Percentiles rank a stretch among this genome's conserved stretches.
Conservation (phyloP, 192 early-diverging fungal species). For the Podila epigama region DNA sequence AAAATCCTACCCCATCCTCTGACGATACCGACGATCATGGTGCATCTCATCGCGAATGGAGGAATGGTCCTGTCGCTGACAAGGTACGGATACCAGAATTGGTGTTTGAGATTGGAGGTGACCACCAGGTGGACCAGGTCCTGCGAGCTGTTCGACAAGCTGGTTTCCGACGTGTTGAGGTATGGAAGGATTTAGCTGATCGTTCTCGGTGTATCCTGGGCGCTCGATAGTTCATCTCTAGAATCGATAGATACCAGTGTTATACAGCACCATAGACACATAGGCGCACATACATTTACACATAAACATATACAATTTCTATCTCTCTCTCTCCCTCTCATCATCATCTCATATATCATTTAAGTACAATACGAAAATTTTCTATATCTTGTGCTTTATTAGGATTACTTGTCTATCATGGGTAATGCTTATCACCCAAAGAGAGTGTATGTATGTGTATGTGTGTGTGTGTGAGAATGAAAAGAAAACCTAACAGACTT, state of each 20-base stretch:
- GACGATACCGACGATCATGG: not conserved
- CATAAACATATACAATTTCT: too few species aligned
- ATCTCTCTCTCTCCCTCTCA: too few species aligned
- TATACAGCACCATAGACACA: too few species aligned
- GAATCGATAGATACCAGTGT: not conserved
- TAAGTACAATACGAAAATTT: too few species aligned
- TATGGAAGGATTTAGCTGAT: conserved; percentile 85
- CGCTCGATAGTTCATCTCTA: not conserved
- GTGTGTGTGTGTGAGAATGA: too few species aligned
- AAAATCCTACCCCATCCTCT: too few species aligned
- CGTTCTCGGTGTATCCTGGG: conserved; percentile 71
- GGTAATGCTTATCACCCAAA: too few species aligned
- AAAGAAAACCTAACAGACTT: not conserved
- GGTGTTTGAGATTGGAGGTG: conserved; percentile 86
- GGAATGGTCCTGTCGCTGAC: conserved; percentile 26
- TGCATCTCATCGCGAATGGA: conserved; percentile 30
- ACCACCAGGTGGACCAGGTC: conserved; percentile 67
- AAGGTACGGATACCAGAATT: conserved; percentile 62
- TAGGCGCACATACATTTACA: too few species aligned
- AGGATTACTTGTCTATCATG: too few species aligned
- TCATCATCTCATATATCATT: too few species aligned
- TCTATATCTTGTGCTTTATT: too few species aligned
- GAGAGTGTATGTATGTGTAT: not conserved
- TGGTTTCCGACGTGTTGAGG: conserved; percentile 63
- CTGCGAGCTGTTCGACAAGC: conserved; percentile 52